Evolutionary conservation across 345 rosid species (phyloP).

Genomic region (Syzygium oleosum): DNA sequence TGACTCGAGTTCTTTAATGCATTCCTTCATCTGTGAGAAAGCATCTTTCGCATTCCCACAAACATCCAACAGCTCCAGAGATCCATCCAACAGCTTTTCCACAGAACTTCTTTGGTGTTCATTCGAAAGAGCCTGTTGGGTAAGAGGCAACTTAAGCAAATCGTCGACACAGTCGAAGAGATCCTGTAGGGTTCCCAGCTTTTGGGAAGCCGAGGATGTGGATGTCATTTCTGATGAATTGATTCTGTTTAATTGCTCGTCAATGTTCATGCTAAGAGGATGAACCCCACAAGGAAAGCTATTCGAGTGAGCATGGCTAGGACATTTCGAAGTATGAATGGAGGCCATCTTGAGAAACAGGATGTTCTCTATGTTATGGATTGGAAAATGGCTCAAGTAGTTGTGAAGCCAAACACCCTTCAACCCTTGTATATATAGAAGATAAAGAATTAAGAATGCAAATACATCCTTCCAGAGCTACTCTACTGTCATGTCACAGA

Average conservation of each 20-base stretch:
- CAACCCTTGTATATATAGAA: neutral
- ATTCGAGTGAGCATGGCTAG: neutral
- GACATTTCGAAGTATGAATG: neutral
- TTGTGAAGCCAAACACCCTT: neutral
- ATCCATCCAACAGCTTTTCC: constrained; percentile 31
- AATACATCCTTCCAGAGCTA: neutral
- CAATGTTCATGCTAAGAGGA: neutral
- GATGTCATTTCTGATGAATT: neutral
- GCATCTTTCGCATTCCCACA: constrained; percentile 27
- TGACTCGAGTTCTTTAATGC: constrained; percentile 17
- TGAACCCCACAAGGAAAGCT: neutral
- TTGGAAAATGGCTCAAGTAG: neutral
- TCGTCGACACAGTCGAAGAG: constrained; percentile 12
- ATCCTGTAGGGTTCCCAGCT: constrained; percentile 15
- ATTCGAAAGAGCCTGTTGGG: constrained; percentile 5
- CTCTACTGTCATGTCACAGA: neutral
- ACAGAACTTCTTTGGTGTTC: neutral
- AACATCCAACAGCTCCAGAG: constrained; percentile 26
- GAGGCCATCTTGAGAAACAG: neutral
- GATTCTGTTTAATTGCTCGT: neutral
- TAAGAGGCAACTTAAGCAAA: neutral
- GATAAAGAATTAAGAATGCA: neutral
- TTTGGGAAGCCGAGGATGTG: neutral
- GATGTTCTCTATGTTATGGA: neutral
- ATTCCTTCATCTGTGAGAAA: constrained; percentile 20